phyloP scores from a whole-genome alignment of 257 asterid species.

The Solanum megistacrolobum region DNA sequence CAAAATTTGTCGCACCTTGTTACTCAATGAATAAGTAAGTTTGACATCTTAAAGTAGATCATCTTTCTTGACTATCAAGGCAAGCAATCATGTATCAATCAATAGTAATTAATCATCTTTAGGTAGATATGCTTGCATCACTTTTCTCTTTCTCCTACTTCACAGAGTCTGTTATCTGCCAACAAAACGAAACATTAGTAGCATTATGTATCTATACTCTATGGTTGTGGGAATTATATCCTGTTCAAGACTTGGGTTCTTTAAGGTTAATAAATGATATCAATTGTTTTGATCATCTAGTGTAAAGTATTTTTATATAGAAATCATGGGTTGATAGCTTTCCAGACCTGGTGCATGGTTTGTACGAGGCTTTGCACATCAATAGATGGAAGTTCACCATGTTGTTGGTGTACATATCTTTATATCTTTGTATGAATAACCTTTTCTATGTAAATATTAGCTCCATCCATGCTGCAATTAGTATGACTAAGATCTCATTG shows the following conservation, averaged over 20 bases:
- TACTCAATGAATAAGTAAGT: slow-evolving; percentile 81
- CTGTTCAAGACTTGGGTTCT: neutral
- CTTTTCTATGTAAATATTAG: neutral
- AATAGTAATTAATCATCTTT: neutral
- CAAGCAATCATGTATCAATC: neutral
- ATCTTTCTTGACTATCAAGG: neutral
- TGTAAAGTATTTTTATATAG: neutral
- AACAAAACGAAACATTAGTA: neutral
- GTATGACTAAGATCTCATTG: neutral
- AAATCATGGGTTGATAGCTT: neutral
- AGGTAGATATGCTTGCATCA: neutral
- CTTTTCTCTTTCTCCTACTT: neutral
- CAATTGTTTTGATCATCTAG: neutral
- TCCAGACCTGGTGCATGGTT: neutral
- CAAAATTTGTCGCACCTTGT: slow-evolving; percentile 89
- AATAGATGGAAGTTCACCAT: neutral
- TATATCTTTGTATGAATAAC: neutral
- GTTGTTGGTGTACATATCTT: neutral
- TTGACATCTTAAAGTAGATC: neutral
- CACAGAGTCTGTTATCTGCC: neutral
- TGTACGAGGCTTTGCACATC: neutral
- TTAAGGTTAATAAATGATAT: neutral
- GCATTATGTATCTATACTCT: neutral
- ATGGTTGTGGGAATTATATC: neutral
- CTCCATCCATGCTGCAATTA: neutral